Conservation (phyloP, 1,284 basidiomycete species). For the Ustilago esculenta region DNA sequence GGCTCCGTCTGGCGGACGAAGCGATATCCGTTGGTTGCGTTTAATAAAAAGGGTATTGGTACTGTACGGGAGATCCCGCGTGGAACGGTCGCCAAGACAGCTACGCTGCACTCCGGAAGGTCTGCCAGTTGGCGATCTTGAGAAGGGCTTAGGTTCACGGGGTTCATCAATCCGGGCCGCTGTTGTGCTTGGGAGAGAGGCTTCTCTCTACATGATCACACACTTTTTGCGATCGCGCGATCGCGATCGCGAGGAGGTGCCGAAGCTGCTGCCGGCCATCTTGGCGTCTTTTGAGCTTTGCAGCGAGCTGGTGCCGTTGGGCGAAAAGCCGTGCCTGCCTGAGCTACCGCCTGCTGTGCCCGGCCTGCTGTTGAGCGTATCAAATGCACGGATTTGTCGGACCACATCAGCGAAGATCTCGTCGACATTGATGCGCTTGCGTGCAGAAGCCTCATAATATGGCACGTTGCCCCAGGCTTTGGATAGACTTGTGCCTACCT, state of each 20-base stretch:
- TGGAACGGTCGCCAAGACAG: too few species aligned
- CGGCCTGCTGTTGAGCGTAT: constrained; percentile 19
- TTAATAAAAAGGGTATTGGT: constrained; percentile 1
- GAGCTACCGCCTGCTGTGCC: neutral
- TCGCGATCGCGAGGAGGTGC: neutral
- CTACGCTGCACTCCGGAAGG: too few species aligned
- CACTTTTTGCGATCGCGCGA: constrained; percentile 44
- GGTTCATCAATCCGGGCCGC: too few species aligned
- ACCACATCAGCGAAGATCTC: constrained; percentile 60
- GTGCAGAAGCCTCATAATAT: constrained; percentile 59
- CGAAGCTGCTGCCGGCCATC: constrained; percentile 15
- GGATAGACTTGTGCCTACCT: constrained; percentile 60
- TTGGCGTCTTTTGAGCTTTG: constrained; percentile 6
- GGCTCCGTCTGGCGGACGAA: neutral
- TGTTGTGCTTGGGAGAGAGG: too few species aligned
- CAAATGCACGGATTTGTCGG: constrained; percentile 54
- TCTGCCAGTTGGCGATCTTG: too few species aligned
- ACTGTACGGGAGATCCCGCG: neutral
- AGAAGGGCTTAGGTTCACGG: too few species aligned
- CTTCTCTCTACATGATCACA: constrained; percentile 49
- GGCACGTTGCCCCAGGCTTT: constrained; percentile 62
- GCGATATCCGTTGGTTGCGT: too few species aligned
- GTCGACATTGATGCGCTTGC: constrained; percentile 60
- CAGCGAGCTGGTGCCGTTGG: constrained; percentile 1
- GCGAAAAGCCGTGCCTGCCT: constrained; percentile 2